These are phyloP conservation scores for Hirschioporus abietinus DNA, from an alignment of 768 basidiomycete species.

Conservation along the genomic window DNA sequence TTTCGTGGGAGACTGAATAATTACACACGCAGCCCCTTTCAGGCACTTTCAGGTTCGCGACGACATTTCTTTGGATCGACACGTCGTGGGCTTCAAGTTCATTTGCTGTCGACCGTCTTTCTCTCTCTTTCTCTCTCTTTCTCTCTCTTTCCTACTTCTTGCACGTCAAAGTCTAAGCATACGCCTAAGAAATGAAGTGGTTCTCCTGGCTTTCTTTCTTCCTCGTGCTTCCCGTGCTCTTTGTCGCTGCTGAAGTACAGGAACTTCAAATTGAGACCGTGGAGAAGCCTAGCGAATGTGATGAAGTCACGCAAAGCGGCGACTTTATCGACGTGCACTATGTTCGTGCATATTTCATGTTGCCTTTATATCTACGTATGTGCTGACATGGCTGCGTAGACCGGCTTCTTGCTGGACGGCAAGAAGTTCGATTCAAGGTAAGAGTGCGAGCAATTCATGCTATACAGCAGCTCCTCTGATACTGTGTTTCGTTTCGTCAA, in stretches of 20 bases:
- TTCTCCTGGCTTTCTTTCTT: constrained; percentile 43
- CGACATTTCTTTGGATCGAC: neutral
- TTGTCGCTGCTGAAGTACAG: constrained; percentile 43
- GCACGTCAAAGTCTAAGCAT: constrained; percentile 9
- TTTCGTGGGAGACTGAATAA: neutral
- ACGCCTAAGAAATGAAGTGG: constrained; percentile 41
- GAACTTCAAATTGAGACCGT: constrained; percentile 62
- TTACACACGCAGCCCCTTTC: neutral
- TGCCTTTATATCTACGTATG: neutral
- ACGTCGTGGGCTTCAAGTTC: neutral
- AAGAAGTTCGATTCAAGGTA: constrained; percentile 89
- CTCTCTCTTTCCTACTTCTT: constrained; percentile 1
- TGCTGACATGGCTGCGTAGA: constrained; percentile 37
- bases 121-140: neutral
- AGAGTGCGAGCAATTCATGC: constrained; percentile 12
- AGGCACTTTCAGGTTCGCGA: neutral
- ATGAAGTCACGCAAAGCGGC: constrained; percentile 48
- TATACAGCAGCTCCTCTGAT: neutral
- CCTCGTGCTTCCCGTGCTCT: constrained; percentile 40
- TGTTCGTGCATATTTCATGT: constrained; percentile 41
- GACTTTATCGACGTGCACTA: constrained; percentile 75
- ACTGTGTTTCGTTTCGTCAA: constrained; percentile 20
- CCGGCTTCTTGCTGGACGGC: constrained; percentile 72
- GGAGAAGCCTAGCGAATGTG: constrained; percentile 52
- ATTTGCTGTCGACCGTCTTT: constrained; percentile 1